A percentile compares a stretch with the other conserved stretches of the same genome.
Evolutionary conservation across 2,329 filamentous ascomycete genomes (phyloP).

Genomic region (Tolypocladium album): DNA sequence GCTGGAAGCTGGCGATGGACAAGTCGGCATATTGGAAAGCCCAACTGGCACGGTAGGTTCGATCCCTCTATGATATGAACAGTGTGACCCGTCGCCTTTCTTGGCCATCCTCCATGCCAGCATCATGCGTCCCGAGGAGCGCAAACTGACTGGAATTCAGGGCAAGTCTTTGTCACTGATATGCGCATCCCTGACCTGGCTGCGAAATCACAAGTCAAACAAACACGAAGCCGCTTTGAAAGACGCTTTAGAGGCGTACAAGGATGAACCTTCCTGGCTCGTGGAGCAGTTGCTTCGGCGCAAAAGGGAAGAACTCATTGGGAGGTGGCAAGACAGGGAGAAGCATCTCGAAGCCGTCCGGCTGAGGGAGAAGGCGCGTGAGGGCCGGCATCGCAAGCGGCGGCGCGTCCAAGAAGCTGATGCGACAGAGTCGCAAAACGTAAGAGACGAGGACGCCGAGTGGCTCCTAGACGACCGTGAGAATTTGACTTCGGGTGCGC

Average conservation of each 20-base stretch:
- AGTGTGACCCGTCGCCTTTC: not conserved
- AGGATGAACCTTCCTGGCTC: slow-evolving; percentile 78
- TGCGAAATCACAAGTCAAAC: slow-evolving; percentile 66
- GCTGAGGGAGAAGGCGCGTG: slow-evolving; percentile 49
- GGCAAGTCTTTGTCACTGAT: slow-evolving; percentile 90
- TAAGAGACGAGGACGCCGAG: slow-evolving; percentile 49
- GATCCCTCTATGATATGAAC: not conserved
- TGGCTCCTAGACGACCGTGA: slow-evolving; percentile 67
- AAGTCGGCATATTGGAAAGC: slow-evolving; percentile 82
- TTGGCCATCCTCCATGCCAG: not conserved
- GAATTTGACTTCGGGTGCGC: slow-evolving; percentile 25
- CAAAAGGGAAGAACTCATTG: slow-evolving; percentile 54
- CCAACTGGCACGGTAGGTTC: slow-evolving; percentile 64
- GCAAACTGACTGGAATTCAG: slow-evolving; percentile 21
- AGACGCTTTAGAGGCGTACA: slow-evolving; percentile 29
- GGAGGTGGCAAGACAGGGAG: slow-evolving; percentile 63
- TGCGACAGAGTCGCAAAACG: slow-evolving; percentile 7
- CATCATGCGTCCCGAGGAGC: not conserved
- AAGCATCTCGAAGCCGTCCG: slow-evolving; percentile 55
- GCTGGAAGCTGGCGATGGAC: slow-evolving; percentile 57
- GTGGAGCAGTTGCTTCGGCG: slow-evolving; percentile 63
- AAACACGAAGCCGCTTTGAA: slow-evolving; percentile 42
- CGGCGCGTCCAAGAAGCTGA: slow-evolving; percentile 29
- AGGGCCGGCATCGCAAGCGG: slow-evolving; percentile 36
- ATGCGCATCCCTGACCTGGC: slow-evolving; percentile 80